Percentiles rank a stretch among this genome's conserved stretches.
Conservation (phyloP, 1,139 yeast species). For the Pichia norvegensis region DNA sequence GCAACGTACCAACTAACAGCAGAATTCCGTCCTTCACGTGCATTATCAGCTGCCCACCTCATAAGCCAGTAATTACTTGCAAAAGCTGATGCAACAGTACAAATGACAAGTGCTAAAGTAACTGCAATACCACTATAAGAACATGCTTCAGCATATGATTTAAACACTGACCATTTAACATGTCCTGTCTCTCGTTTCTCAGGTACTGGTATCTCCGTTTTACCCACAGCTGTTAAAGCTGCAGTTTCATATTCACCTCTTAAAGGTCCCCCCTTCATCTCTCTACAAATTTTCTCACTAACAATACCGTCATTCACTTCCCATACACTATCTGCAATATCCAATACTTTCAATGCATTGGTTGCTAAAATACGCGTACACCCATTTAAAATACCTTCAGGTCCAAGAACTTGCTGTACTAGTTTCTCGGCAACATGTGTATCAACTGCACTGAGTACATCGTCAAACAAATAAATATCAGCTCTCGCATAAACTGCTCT, state of each 20-base stretch:
- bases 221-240: constrained; percentile 48
- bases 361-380: constrained; percentile 77
- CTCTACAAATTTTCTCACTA: constrained; percentile 6
- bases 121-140: constrained; percentile 43
- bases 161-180: constrained; percentile 57
- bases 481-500: constrained; percentile 84
- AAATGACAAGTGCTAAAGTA: constrained; percentile 35
- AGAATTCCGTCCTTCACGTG: constrained; percentile 38
- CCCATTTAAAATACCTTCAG: constrained; percentile 56
- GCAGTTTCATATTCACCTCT: constrained; percentile 38
- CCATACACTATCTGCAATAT: constrained; percentile 54
- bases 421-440: constrained; percentile 74
- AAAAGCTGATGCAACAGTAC: constrained; percentile 42
- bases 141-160: constrained; percentile 61
- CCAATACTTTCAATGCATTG: constrained; percentile 66
- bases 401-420: constrained; percentile 50
- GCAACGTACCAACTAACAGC: constrained; percentile 48
- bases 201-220: constrained; percentile 1
- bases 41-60: constrained; percentile 49
- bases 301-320: constrained; percentile 39
- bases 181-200: constrained; percentile 40
- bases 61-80: constrained; percentile 51
- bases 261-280: constrained; percentile 7
- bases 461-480: constrained; percentile 74
- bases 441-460: constrained; percentile 75